Evolutionary conservation across 2,329 filamentous ascomycete genomes (phyloP), one percentile per base, ranked within the genome.

Genomic region (Xylariaceae sp.): DNA sequence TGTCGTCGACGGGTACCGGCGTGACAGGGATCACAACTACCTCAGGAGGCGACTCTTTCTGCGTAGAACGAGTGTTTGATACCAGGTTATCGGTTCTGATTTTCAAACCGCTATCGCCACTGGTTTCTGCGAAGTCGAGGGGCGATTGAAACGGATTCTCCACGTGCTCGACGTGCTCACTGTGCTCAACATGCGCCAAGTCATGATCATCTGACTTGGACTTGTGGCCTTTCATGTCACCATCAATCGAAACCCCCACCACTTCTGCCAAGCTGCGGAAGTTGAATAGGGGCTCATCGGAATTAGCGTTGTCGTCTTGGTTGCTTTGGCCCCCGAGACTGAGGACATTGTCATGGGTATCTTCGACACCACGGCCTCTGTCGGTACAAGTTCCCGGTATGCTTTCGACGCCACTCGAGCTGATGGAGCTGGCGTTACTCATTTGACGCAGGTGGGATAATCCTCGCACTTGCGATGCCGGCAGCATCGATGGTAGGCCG

Each of bases 201-300:
- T 69, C 66, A 1, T 63, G 64, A 15, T 68, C 70, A 0, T 67
- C 63, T 5, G 75, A 72, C 37, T 78, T 77, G 13, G 70, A 72
- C 0, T 74, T 72, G 49, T 76, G 68, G 7, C 45, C 53, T n/a
- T 53, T 11, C 17, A 52, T 57, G 23, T 76, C 72, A 1, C 77
- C 76, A 55, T 84, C 82, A 39, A 85, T 75, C 51, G 82, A 79
- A 6, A 84, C 85, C 0, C 87, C 89, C 35, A 97, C 89, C 72
- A 95, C 90, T 62, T 90, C 89, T 1, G 90, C 89, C 18, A 97
- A 77, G 66, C 91, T 96, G 58, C 86, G 82, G 71, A 97, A 97
- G 73, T 96, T 97, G 74, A 96, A 94, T 83, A 96, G 85, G 2
- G 91, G 85, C 70, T 97, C 92, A 0, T 97, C 92, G 0, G 81